Conservation (phyloP, 257 asterid species). For the Prunella vulgaris region DNA sequence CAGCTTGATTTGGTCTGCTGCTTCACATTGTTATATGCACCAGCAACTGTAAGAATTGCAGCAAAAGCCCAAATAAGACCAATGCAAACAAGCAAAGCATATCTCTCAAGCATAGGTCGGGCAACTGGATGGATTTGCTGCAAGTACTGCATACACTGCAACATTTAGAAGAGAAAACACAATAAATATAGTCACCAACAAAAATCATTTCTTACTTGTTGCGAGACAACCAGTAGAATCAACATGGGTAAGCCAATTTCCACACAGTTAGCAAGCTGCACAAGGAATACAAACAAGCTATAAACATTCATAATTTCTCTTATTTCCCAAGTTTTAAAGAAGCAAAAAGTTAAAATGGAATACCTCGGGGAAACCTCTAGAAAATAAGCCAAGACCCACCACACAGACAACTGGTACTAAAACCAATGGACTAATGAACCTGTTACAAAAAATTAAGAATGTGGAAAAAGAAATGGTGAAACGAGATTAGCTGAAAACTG, state of each 20-base stretch:
- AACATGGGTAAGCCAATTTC: conserved; percentile 89
- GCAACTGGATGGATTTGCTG: conserved; percentile 56
- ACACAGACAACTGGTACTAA: conserved; percentile 81
- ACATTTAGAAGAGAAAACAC: neutral
- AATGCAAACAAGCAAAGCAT: conserved; percentile 76
- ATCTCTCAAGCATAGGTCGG: conserved; percentile 73
- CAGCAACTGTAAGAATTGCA: conserved; percentile 93
- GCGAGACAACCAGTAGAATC: conserved; percentile 66
- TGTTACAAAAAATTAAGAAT: conserved; percentile 24
- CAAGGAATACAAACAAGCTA: conserved; percentile 14
- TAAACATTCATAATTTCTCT: neutral
- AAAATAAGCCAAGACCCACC: conserved; percentile 84
- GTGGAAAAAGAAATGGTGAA: neutral
- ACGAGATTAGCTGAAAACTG: neutral
- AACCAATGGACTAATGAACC: conserved; percentile 73
- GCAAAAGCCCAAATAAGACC: conserved; percentile 86
- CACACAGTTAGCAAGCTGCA: conserved; percentile 81
- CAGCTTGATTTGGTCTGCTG: conserved; percentile 64
- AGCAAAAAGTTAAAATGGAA: neutral
- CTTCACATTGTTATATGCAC: conserved; percentile 79
- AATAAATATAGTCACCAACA: neutral
- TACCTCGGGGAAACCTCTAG: conserved; percentile 90
- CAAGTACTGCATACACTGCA: conserved; percentile 56
- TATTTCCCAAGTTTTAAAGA: conserved; percentile 1
- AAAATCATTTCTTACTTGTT: conserved; percentile 57